These are phyloP conservation scores for Irpex sp. DNA, from an alignment of 1,284 basidiomycete genomes.

Conservation along the genomic window DNA sequence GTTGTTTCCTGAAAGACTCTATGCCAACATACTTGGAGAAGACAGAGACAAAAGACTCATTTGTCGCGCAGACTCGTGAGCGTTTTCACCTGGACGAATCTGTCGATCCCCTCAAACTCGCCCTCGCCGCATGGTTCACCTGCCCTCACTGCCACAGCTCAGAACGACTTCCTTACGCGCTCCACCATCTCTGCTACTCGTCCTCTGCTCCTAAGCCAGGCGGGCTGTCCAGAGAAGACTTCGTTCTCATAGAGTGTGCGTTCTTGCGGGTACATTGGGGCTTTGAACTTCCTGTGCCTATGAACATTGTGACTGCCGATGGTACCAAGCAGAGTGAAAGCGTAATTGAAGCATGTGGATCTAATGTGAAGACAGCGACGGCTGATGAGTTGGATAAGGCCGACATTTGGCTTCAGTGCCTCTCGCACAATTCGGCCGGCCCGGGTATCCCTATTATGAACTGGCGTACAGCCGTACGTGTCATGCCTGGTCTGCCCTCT, in stretches of 20 bases:
- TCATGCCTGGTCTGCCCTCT: too few relatives aligned
- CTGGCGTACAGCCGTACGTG: background rate
- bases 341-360: background rate
- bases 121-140: background rate
- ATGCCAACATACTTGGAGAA: background rate
- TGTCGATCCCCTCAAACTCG: background rate
- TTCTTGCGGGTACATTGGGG: background rate
- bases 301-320: background rate
- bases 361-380: background rate
- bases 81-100: background rate
- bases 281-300: background rate
- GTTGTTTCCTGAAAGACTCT: background rate
- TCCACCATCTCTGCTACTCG: background rate
- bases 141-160: background rate
- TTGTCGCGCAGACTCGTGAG: background rate
- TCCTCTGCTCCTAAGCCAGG: background rate
- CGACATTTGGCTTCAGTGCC: background rate
- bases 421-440: background rate
- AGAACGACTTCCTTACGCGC: background rate
- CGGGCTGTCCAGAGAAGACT: background rate
- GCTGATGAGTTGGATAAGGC: background rate
- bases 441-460: background rate
- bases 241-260: background rate
- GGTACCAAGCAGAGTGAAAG: background rate
- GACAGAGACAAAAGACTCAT: background rate